Evolutionary conservation across 2,329 filamentous ascomycete species (phyloP).

Genomic region (Didymosphaeria variabile): DNA sequence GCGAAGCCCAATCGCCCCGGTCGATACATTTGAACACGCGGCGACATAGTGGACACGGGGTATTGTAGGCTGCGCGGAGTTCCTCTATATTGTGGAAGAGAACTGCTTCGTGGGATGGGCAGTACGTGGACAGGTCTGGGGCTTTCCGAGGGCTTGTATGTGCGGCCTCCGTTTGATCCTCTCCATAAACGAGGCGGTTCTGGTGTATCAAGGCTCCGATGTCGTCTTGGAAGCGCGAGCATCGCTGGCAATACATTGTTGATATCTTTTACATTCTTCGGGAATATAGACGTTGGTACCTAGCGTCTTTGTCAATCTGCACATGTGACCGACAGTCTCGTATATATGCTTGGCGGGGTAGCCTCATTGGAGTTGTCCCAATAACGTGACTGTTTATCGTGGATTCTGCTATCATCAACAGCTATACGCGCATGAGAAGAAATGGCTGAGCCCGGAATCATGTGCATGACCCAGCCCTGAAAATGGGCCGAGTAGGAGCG

Average conservation of each 20-base stretch:
- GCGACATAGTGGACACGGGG: neutral
- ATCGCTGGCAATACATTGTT: neutral
- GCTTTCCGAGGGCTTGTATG: neutral
- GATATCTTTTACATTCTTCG: too few relatives aligned
- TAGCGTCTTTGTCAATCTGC: neutral
- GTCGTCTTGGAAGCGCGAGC: constrained; percentile 9
- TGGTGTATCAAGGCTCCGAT: neutral
- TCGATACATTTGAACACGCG: constrained; percentile 5
- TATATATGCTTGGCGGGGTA: constrained; percentile 1
- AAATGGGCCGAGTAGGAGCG: neutral
- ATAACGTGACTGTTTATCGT: neutral
- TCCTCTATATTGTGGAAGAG: constrained; percentile 1
- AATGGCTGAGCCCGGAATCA: neutral
- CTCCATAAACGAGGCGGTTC: neutral
- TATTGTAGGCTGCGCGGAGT: constrained; percentile 1
- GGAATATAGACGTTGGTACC: neutral
- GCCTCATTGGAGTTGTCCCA: neutral
- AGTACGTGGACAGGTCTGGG: neutral
- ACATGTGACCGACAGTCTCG: neutral
- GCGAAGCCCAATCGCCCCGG: neutral
- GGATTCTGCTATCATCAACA: neutral
- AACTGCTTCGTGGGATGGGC: constrained; percentile 1
- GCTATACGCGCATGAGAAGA: neutral
- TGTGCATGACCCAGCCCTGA: neutral
- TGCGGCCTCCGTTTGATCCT: neutral